These are phyloP conservation scores for Cercospora sp. DNA, from an alignment of 2,329 filamentous ascomycete species.

Conservation along the genomic window DNA sequence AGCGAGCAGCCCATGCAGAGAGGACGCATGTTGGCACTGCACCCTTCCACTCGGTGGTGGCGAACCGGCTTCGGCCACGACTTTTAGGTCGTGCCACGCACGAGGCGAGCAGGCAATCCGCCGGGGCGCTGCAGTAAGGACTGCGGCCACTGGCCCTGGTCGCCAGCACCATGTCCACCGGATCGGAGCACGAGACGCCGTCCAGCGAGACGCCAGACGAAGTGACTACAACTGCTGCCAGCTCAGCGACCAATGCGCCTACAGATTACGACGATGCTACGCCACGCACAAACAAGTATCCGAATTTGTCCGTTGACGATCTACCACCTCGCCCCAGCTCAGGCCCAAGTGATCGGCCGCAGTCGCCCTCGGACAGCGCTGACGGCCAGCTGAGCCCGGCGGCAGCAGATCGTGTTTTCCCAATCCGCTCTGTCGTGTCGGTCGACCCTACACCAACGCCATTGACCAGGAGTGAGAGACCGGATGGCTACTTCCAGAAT, in stretches of 20 bases:
- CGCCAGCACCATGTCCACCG: not conserved
- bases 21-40: slow-evolving; percentile 5
- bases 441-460: slow-evolving; percentile 58
- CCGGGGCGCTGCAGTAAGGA: not conserved
- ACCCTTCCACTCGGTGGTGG: slow-evolving; percentile 2
- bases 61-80: slow-evolving; percentile 10
- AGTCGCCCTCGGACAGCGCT: slow-evolving; percentile 12
- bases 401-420: slow-evolving; percentile 66
- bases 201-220: slow-evolving; percentile 12
- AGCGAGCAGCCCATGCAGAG: not conserved
- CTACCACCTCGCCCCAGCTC: slow-evolving; percentile 4
- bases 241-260: slow-evolving; percentile 4
- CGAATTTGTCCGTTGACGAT: slow-evolving; percentile 13
- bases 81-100: slow-evolving; percentile 12
- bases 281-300: slow-evolving; percentile 15
- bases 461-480: slow-evolving; percentile 22
- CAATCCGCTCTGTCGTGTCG: slow-evolving; percentile 76
- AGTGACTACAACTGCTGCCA: not conserved
- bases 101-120: not conserved
- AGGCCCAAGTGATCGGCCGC: slow-evolving; percentile 1
- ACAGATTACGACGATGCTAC: not conserved
- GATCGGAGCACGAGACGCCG: not conserved
- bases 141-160: not conserved
- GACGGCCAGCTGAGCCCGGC: slow-evolving; percentile 43
- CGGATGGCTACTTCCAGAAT: slow-evolving; percentile 41